A percentile compares a stretch with the other conserved stretches of the same genome.
Conservation (phyloP, 1,139 yeast species). For the Geotrichum candidum region DNA sequence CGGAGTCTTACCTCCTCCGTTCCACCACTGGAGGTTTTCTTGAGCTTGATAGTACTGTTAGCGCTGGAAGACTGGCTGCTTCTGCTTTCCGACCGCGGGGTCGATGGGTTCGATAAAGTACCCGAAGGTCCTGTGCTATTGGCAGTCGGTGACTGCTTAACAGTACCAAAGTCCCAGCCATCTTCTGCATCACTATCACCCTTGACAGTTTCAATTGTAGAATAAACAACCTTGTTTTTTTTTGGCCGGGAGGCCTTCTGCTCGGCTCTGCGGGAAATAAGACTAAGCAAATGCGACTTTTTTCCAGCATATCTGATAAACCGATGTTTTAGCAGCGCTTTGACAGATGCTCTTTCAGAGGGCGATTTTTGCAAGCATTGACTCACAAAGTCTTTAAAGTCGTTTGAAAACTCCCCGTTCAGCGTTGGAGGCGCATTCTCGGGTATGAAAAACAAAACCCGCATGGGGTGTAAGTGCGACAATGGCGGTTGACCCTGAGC, state of each 20-base stretch:
- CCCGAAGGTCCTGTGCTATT: background rate
- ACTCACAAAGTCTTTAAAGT: constrained; percentile 58
- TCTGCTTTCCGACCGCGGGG: background rate
- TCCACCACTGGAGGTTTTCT: background rate
- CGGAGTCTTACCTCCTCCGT: background rate
- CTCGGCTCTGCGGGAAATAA: constrained; percentile 27
- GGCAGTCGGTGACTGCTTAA: constrained; percentile 26
- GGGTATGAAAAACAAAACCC: constrained; percentile 59
- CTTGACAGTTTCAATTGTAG: constrained; percentile 19
- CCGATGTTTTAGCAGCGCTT: constrained; percentile 51
- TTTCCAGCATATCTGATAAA: constrained; percentile 48
- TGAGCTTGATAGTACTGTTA: constrained; percentile 1
- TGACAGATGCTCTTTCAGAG: constrained; percentile 50
- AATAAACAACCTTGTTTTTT: constrained; percentile 19
- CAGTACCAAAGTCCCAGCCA: constrained; percentile 39
- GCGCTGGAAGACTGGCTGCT: background rate
- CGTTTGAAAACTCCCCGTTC: constrained; percentile 40
- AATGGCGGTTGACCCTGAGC: constrained; percentile 82
- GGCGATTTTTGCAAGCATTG: constrained; percentile 64
- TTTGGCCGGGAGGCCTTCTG: constrained; percentile 18
- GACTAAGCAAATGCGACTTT: constrained; percentile 30
- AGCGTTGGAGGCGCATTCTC: constrained; percentile 47
- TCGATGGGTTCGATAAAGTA: background rate
- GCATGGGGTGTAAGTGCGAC: constrained; percentile 71
- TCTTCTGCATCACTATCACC: constrained; percentile 28